Base-by-base conservation (phyloP, 371 early-diverging fungal species). In the Rhizomucor pusillus region DNA sequence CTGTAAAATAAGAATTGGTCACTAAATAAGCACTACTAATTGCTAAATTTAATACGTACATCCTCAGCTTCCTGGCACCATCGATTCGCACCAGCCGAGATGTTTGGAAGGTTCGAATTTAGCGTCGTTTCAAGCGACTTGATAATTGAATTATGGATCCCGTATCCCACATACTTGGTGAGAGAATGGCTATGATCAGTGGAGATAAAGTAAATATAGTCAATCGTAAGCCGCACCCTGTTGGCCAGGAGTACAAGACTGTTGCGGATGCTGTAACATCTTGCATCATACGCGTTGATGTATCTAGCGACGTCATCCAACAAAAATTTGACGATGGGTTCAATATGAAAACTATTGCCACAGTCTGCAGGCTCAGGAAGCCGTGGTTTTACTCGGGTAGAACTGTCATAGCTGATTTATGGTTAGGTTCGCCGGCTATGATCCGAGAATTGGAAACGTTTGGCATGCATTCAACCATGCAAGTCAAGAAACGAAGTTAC, bases 371-470 rank as follows among this genome's bases (percentile, higher is more conserved):
- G 0, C 36, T 51, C 14, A 37, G 36, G 5, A 25, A 52, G 22
- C 51, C 58, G 16, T 52, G 58, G 52, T 47, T 52, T 23, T 7
- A 25, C 25, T 24, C 58, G 3, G 52, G 40, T 5, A 5, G 52
- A 24, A 58, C 52, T n/a, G 22, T 58, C 12, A 43, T 58, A 36
- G 52, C 52, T 29, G 59, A 52, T 54, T 51, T 50, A 41, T 54
- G 57, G 52, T 60, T 60, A 25, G 49, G 56, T 0, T 55, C 54
- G 2, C 56, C 51, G 36, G 75, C 73, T 13, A 37, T 37, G 37
- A 10, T 37, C 33, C 11, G 50, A 20, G 5, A n/a, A 50, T 18
- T 18, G 50, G 14, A 14, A 33, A 13, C 23, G 23, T 5, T 14
- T 18, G 7, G 35, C 22, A n/a, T 34, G 18, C 19, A 37, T 23